Evolutionary conservation across 345 rosid genomes (phyloP), one percentile per base, ranked within the genome.

Genomic region (Euphorbia peplus): DNA sequence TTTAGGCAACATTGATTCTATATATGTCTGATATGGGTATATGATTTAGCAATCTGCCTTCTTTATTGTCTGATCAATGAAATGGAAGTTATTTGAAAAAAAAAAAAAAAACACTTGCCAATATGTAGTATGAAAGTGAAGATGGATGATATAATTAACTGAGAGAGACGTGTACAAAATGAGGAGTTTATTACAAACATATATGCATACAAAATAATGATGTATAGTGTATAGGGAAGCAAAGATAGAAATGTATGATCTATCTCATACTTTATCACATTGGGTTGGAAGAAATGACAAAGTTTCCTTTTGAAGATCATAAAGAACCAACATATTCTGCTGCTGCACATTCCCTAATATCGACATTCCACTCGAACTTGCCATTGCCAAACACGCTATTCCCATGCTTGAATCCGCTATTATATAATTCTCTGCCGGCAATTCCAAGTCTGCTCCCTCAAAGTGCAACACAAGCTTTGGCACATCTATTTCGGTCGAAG

Each of bases 291-390:
- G 9, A 75, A 95, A 89, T 0, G 99, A 87, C 59, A 91, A 39
- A 2, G 93, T 88, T 70, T 88, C 83, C 66, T 83, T 83, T 64
- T 58, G 68, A 52, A 95, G 87, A 78, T 95, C 93, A 75, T 95
- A 86, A 14, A 83, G 30, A 14, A 89, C 86, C 85, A 91, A 75
- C 47, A 86, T 64, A 71, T 95, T 90, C 53, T 91, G 99, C 69
- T 95, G 99, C 73, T 95, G 99, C 29, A 95, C 72, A 74, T 95
- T 95, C 51, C 99, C 99, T 3, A 95, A 82, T n/a, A 93, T 88
- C 0, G 98, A 93, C 92, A 91, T 81, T 0, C 96, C 93, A 62
- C 70, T 83, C 0, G 99, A 88, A 19, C 87, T 75, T 39, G 93
- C 97, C 89, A 95, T 89, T 0, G 97, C 97, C 83, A 95, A 81